Evolutionary conservation across 1,139 yeast species (phyloP).

Genomic region (Candida anutae): DNA sequence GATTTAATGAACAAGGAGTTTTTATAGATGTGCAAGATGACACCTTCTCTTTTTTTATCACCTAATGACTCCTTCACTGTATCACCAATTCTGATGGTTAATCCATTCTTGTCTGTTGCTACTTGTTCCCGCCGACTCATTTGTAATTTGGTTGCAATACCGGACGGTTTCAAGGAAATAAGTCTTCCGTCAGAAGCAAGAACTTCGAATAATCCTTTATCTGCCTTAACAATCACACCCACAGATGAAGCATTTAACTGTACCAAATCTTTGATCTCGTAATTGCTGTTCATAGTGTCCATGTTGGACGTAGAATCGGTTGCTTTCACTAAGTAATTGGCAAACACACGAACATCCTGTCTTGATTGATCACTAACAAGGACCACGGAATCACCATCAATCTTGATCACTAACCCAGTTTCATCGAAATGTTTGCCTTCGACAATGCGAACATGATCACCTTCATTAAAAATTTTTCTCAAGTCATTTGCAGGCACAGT

Average conservation of each 20-base stretch:
- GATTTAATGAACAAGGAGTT: slow-evolving; percentile 73
- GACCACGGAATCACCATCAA: slow-evolving; percentile 79
- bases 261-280: slow-evolving; percentile 83
- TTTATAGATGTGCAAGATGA: slow-evolving; percentile 78
- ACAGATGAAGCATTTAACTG: slow-evolving; percentile 81
- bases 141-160: slow-evolving; percentile 68
- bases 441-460: slow-evolving; percentile 92
- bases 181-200: slow-evolving; percentile 79
- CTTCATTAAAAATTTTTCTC: slow-evolving; percentile 79
- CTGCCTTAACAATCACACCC: slow-evolving; percentile 87
- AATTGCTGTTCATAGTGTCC: slow-evolving; percentile 48
- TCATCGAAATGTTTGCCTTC: slow-evolving; percentile 91
- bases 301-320: slow-evolving; percentile 53
- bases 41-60: slow-evolving; percentile 69
- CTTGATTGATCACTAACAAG: slow-evolving; percentile 83
- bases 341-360: slow-evolving; percentile 84
- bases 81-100: slow-evolving; percentile 82
- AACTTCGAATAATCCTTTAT: slow-evolving; percentile 77
- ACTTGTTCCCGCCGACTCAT: slow-evolving; percentile 62
- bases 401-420: slow-evolving; percentile 85
- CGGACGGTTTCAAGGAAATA: slow-evolving; percentile 63
- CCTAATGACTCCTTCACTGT: slow-evolving; percentile 78
- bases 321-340: slow-evolving; percentile 77
- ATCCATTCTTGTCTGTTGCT: slow-evolving; percentile 82
- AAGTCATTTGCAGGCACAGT: slow-evolving; percentile 72